These are phyloP conservation scores for Globisporangium perplexum DNA, from an alignment of 352 stramenopile species.

Conservation along the genomic window DNA sequence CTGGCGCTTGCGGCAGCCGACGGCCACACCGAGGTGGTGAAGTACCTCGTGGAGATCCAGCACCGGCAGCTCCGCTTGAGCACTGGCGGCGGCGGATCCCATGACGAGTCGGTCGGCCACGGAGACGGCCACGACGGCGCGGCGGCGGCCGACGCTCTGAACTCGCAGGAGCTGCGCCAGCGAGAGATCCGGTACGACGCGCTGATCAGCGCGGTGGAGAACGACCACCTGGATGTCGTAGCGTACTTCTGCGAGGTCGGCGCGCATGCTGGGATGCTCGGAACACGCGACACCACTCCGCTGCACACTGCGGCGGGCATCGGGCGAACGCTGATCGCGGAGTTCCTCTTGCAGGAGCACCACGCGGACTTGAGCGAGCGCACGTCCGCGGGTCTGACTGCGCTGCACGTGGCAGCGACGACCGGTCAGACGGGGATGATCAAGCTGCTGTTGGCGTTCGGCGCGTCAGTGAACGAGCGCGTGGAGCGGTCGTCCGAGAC, in stretches of 20 bases:
- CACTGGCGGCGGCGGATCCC: not conserved
- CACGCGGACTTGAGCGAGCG: constrained; percentile 6
- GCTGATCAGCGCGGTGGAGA: constrained; percentile 11
- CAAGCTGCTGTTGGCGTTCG: constrained; percentile 20
- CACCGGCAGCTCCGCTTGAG: constrained; percentile 4
- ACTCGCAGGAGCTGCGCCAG: not conserved
- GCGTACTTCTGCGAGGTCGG: constrained; percentile 15
- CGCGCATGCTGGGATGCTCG: constrained; percentile 11
- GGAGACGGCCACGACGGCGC: not conserved
- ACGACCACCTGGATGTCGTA: constrained; percentile 13
- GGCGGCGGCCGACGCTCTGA: not conserved
- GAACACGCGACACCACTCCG: constrained; percentile 8
- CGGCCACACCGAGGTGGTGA: constrained; percentile 6
- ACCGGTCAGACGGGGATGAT: constrained; percentile 25
- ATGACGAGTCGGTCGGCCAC: not conserved
- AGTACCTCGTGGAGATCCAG: constrained; percentile 12
- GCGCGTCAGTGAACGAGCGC: constrained; percentile 17
- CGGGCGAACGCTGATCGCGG: constrained; percentile 10
- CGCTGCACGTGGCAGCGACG: constrained; percentile 21
- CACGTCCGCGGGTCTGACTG: constrained; percentile 13
- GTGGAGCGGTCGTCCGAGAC: constrained; percentile 7
- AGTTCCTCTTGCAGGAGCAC: constrained; percentile 13
- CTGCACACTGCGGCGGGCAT: constrained; percentile 13
- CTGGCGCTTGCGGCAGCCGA: constrained; percentile 8
- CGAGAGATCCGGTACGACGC: constrained; percentile 7